Evolutionary conservation across 805 yeast species (phyloP).

Genomic region (Nakazawaea ambrosiae): DNA sequence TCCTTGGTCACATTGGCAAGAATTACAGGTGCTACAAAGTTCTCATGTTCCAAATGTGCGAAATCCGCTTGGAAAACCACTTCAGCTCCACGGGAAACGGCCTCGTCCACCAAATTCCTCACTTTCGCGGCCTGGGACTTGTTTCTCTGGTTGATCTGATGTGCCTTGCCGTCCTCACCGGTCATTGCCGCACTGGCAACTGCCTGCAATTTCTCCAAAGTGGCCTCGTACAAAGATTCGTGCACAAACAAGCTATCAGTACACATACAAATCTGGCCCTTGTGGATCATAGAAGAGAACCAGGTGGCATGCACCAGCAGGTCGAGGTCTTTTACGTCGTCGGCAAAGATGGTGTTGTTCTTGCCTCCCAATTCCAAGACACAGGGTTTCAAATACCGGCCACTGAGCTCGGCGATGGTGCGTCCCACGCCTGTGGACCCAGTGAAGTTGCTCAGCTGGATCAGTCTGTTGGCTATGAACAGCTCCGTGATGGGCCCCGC

Average conservation of each 20-base stretch:
- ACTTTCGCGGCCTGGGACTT: constrained; percentile 18
- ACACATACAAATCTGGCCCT: constrained; percentile 44
- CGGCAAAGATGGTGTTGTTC: constrained; percentile 27
- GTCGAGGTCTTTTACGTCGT: constrained; percentile 26
- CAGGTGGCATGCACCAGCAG: constrained; percentile 23
- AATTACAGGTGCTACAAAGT: constrained; percentile 23
- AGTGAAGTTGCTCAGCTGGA: constrained; percentile 36
- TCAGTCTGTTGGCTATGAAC: constrained; percentile 20
- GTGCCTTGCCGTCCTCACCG: constrained; percentile 16
- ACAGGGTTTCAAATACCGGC: constrained; percentile 30
- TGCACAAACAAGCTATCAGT: constrained; percentile 32
- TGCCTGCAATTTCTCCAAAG: constrained; percentile 15
- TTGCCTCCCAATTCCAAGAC: constrained; percentile 41
- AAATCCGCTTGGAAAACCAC: constrained; percentile 20
- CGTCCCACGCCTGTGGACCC: constrained; percentile 36
- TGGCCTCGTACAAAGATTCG: constrained; percentile 26
- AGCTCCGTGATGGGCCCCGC: constrained; percentile 20
- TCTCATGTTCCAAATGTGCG: constrained; percentile 2
- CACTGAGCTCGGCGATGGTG: constrained; percentile 29
- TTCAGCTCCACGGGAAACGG: constrained; percentile 30
- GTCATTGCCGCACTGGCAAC: constrained; percentile 4
- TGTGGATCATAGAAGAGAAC: constrained; percentile 33
- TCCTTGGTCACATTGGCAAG: constrained; percentile 24
- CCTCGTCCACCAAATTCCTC: constrained; percentile 25
- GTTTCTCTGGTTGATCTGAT: constrained; percentile 25